Evolutionary conservation across 2,329 filamentous ascomycete genomes (phyloP), one percentile per base, ranked within the genome.

Genomic region (Orbilia quercus): DNA sequence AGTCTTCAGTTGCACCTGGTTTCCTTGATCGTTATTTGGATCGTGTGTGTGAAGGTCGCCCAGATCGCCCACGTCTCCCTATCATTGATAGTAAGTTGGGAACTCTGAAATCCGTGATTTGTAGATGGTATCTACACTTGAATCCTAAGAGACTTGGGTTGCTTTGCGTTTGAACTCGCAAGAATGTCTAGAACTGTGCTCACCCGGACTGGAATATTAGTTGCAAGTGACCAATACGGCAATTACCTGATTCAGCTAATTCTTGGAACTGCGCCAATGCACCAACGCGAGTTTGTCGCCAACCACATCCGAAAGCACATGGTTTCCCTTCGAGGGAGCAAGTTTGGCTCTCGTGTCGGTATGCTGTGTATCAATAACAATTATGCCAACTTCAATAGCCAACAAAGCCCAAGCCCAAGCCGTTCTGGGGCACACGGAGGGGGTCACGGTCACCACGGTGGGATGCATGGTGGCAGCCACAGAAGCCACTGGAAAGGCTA

Each of bases 171-270:
- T n/a, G n/a, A n/a, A n/a, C n/a, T n/a, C n/a, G n/a, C n/a, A n/a
- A n/a, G n/a, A n/a, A n/a, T n/a, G n/a, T n/a, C n/a, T n/a, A n/a
- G n/a, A n/a, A n/a, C n/a, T n/a, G n/a, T n/a, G n/a, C n/a, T n/a
- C n/a, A n/a, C n/a, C n/a, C n/a, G n/a, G n/a, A n/a, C n/a, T n/a
- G n/a, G n/a, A n/a, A n/a, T 31, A 31, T 16, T 38, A 76, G 77
- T 98, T 82, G 91, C 95, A 75, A 96, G 95, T 79, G 96, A 99
- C 80, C 96, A 99, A 81, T 99, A 98, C 79, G 95, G 95, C 78
- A 99, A 99, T 82, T 99, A 99, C 79, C 86, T 99, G 75, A 91
- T 99, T 75, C 95, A 99, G 81, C 96, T 96, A 87, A 95, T 99
- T 79, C 85, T 99, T 79, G 93, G 92, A 77, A 91, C 97, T 80